Conservation (phyloP, 768 basidiomycete species). For the Cyclocybe cylindracea region DNA sequence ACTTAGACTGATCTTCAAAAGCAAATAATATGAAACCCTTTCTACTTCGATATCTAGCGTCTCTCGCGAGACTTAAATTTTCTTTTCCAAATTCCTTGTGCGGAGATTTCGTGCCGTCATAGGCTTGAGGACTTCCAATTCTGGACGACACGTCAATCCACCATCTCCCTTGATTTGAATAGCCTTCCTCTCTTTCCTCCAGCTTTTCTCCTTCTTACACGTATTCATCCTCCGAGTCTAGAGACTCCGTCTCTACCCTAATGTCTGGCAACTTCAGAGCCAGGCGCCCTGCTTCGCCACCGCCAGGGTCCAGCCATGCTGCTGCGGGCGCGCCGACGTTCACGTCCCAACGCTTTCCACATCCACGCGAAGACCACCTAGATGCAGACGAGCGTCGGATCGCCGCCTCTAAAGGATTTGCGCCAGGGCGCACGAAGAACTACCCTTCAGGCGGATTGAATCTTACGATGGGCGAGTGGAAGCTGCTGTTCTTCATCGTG, state of each 20-base stretch:
- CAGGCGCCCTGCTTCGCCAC: conserved; percentile 70
- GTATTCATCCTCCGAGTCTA: not conserved
- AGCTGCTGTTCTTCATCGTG: conserved; percentile 64
- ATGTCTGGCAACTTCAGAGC: conserved; percentile 61
- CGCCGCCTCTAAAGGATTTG: conserved; percentile 66
- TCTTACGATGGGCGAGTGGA: conserved; percentile 74
- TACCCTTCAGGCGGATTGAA: conserved; percentile 62
- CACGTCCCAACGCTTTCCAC: conserved; percentile 60
- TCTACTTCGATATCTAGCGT: no score
- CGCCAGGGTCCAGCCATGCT: conserved; percentile 38
- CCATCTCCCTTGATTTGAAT: conserved; percentile 1
- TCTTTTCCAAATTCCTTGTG: no score
- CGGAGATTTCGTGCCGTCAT: no score
- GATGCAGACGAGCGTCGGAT: conserved; percentile 74
- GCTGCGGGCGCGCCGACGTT: conserved; percentile 20
- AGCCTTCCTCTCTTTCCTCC: conserved; percentile 2
- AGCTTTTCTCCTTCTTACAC: conserved; percentile 5
- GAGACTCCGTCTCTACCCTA: not conserved
- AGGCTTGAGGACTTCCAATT: conserved; percentile 8
- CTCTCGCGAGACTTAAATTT: no score
- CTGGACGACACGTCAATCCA: conserved; percentile 22
- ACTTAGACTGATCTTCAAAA: no score
- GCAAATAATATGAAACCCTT: no score
- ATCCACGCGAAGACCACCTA: conserved; percentile 63
- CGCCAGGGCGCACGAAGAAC: conserved; percentile 45